Base-by-base conservation (phyloP, 495 filamentous ascomycete species). In the Xylaria nigripes region DNA sequence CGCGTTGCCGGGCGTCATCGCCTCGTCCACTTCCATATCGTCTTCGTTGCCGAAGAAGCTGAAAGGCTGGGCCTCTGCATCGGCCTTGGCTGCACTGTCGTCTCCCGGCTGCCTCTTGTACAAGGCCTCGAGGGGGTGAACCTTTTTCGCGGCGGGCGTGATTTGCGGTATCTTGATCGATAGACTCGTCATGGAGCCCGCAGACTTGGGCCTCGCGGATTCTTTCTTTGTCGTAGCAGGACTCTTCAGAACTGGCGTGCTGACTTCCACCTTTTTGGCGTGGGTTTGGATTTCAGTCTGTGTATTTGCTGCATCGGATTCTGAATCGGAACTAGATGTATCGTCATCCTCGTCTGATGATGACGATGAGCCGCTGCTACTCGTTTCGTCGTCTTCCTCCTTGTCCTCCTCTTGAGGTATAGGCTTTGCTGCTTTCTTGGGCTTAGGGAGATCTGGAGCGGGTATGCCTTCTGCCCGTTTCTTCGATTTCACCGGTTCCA, bases 101-200 rank as follows among this genome's bases (percentile, higher is more conserved):
- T 62, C 62, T 1, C 75, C 68, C 21, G 77, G 68, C 1, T 83
- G 75, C 10, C 81, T 81, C 63, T 95, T 96, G 76, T 90, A 96
- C 7, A 96, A 79, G 0, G 89, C 87, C 71, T 96, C 91, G 10
- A 95, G 73, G 0, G 90, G 91, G 58, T 95, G 89, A 12, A 93
- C 73, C 57, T 86, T 83, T 60, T 67, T 50, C 10, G 64, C 57
- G 15, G 59, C 62, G 8, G 66, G 70, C 12, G 70, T 72, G 29
- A 68, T 56, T 7, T 70, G 61, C n/a, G 60, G 64, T 18, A 82
- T 82, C 51, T 70, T 74, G 66, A 82, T 78, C 8, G 68, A 73
- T 10, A 82, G 65, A 48, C 64, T 76, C 16, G 61, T 68, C 13
- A 60, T 42, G 13, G 75, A 75, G 8, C 71, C 62, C 3, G 75